Conservation (phyloP, 106 monocot species). For the Allium fistulosum region DNA sequence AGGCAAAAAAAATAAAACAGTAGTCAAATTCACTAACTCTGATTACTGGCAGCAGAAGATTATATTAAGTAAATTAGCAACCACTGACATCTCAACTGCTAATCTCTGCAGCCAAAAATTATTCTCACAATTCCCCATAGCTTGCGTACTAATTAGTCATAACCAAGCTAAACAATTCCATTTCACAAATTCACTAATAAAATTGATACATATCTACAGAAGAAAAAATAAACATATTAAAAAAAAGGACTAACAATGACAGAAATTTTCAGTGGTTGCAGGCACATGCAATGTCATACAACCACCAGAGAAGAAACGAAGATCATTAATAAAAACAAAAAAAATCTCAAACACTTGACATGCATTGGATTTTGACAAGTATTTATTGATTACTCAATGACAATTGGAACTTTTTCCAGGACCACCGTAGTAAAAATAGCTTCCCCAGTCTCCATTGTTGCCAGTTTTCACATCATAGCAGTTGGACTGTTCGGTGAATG, state of each 20-base stretch:
- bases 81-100: slow-evolving; percentile 2
- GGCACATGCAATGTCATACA: background rate
- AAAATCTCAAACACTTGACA: background rate
- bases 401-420: slow-evolving; percentile 39
- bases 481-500: slow-evolving; percentile 36
- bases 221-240: slow-evolving; percentile 1
- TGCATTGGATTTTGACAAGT: background rate
- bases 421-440: slow-evolving; percentile 48
- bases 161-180: background rate
- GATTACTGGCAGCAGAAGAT: background rate
- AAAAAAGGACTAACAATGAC: background rate
- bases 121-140: slow-evolving; percentile 3
- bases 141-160: background rate
- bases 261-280: background rate
- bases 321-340: background rate
- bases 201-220: background rate
- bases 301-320: background rate
- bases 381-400: slow-evolving; percentile 9
- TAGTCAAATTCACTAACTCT: background rate
- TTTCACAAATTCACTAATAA: background rate
- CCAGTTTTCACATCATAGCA: slow-evolving; percentile 45
- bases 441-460: slow-evolving; percentile 37
- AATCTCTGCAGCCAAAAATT: background rate
- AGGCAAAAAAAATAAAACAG: background rate
- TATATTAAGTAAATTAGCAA: background rate